Evolutionary conservation across 352 stramenopile species (phyloP).

Genomic region (Globisporangium radiosum): DNA sequence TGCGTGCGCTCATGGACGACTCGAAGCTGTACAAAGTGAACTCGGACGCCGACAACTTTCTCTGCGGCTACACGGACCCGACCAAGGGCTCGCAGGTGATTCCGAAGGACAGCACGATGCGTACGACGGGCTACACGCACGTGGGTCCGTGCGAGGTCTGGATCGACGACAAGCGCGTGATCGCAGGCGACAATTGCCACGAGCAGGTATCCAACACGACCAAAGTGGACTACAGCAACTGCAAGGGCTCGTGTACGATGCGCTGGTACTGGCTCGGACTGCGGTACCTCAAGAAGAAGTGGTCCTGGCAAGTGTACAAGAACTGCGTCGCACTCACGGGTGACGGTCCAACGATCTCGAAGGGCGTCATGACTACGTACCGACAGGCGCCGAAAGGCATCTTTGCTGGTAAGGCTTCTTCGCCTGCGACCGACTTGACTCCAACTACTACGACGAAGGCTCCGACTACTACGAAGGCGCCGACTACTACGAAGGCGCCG

Average conservation of each 20-base stretch:
- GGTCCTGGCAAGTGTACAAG: constrained; percentile 66
- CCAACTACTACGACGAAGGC: constrained; percentile 1
- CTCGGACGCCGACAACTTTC: constrained; percentile 12
- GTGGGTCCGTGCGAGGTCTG: constrained; percentile 57
- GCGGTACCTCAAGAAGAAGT: constrained; percentile 36
- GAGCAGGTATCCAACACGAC: constrained; percentile 13
- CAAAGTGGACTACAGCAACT: constrained; percentile 42
- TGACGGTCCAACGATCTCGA: constrained; percentile 11
- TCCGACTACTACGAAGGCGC: constrained; percentile 1
- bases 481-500: background rate
- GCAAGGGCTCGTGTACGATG: constrained; percentile 33
- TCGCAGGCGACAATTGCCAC: constrained; percentile 40
- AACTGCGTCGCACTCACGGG: constrained; percentile 26
- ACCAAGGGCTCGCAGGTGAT: constrained; percentile 11
- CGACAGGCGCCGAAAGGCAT: constrained; percentile 6
- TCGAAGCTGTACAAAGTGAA: constrained; percentile 16
- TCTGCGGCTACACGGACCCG: constrained; percentile 12
- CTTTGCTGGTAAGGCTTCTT: constrained; percentile 6
- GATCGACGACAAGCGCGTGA: constrained; percentile 37
- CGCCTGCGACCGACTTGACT: constrained; percentile 1
- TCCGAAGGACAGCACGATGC: constrained; percentile 21
- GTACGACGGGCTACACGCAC: constrained; percentile 47
- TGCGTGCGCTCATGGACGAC: constrained; percentile 17
- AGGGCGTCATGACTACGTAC: constrained; percentile 10
- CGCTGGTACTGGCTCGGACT: constrained; percentile 54